Base-by-base conservation (phyloP, 768 basidiomycete species). In the Xerocomellus intermedius region DNA sequence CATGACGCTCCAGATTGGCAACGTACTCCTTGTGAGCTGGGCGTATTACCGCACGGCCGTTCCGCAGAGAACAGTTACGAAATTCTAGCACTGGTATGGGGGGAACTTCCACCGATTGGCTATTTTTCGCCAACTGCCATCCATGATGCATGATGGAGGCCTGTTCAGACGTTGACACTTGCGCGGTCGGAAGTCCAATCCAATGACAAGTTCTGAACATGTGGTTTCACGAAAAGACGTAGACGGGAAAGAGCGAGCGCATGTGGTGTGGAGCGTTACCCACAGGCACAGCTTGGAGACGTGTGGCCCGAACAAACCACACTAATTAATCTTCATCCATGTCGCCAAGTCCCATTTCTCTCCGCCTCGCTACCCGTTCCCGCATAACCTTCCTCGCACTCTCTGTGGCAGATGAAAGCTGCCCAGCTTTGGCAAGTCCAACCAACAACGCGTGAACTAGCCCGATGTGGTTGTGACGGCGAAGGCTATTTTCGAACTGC, bases 401-500 rank as follows among this genome's bases (percentile, higher is more conserved):
- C 26, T 74, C 74, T 24, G 80, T 76, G 1, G 80, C 85, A 3
- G 76, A 67, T 21, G 80, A 75, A 30, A 94, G 74, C 56, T 77
- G 79, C 4, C 85, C 87, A 8, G 80, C 79, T 66, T 87, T 88
- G 10, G 90, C 91, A 21, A 95, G 77, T 12, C 82, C 85, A 19
- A 82, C 69, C n/a, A 91, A 72, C 32, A 94, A 74, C 0, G 83
- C 85, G 66, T 93, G 87, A 6, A 85, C 83, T 21, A 94, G 75
- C 33, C 94, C 90, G 44, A 94, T 79, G 68, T 94, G 89, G 62
- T 95, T 96, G 65, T 95, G 93, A 62, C 85, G 78, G 38, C 93
- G 83, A 37, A 94, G 77, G 58, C 87, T 86, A 73, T 95, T 94
- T 73, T 94, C 91, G 58, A 94, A 91, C 89, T 93, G 62, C 16